A percentile compares a stretch with the other conserved stretches of the same genome.
Conservation (phyloP, 179 eudicot species). For the Patellifolia procumbens region DNA sequence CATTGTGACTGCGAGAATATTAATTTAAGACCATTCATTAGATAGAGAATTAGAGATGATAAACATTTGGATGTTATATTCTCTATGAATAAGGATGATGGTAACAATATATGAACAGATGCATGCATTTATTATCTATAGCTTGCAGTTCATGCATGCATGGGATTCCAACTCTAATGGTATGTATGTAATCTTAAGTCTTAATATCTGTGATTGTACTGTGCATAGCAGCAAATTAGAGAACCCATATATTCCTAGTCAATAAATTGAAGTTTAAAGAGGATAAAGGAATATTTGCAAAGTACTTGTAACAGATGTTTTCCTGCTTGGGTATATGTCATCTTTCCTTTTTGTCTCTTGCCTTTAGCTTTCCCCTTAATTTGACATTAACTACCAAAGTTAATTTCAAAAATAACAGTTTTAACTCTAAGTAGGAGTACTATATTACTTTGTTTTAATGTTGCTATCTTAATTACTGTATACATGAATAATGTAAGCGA, state of each 20-base stretch:
- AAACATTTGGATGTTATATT: background rate
- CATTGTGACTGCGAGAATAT: background rate
- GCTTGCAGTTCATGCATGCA: conserved; percentile 6
- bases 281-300: conserved; percentile 20
- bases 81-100: background rate
- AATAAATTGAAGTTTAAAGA: background rate
- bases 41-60: background rate
- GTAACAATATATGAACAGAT: background rate
- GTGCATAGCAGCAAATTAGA: background rate
- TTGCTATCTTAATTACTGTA: conserved; percentile 11
- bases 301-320: conserved; percentile 20
- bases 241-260: conserved; percentile 10
- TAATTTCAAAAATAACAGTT: background rate
- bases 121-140: background rate
- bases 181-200: too few relatives aligned
- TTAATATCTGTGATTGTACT: background rate
- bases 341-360: conserved; percentile 5
- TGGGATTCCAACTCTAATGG: conserved; percentile 3
- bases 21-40: background rate
- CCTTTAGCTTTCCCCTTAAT: conserved; percentile 21
- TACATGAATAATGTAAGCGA: background rate
- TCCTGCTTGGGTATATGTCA: conserved; percentile 11
- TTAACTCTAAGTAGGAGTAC: too few relatives aligned
- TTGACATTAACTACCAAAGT: conserved; percentile 7
- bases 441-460: too few relatives aligned